Percentiles rank a stretch among this genome's conserved stretches.
These are phyloP conservation scores for Sistotremastrum niveocremeum DNA, from an alignment of 768 basidiomycete species.

Conservation along the genomic window DNA sequence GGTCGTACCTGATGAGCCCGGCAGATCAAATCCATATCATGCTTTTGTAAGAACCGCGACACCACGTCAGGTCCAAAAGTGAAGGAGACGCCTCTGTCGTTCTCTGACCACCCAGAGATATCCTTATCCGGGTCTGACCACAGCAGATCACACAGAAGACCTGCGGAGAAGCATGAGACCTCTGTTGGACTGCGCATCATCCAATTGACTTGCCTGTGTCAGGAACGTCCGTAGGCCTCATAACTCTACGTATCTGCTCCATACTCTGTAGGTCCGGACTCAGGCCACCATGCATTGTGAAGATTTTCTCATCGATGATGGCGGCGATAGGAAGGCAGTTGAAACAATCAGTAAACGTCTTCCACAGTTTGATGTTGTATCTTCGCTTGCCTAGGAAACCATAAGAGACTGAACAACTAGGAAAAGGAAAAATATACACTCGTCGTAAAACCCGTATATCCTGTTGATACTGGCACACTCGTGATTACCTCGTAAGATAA, in stretches of 20 bases:
- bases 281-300: slow-evolving; percentile 97
- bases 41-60: slow-evolving; percentile 95
- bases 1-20: slow-evolving; percentile 84
- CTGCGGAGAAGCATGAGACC: slow-evolving; percentile 23
- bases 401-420: slow-evolving; percentile 1
- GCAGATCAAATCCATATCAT: slow-evolving; percentile 99
- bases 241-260: slow-evolving; percentile 98
- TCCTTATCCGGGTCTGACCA: slow-evolving; percentile 99
- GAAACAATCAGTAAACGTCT: slow-evolving; percentile 99
- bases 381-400: slow-evolving; percentile 78
- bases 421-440: slow-evolving; percentile 54
- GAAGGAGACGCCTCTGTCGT: slow-evolving; percentile 97
- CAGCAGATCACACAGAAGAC: slow-evolving; percentile 87
- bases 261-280: slow-evolving; percentile 97
- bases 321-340: slow-evolving; percentile 98
- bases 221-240: slow-evolving; percentile 98
- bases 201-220: slow-evolving; percentile 64
- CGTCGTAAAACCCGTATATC: slow-evolving; percentile 99
- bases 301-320: slow-evolving; percentile 99
- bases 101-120: slow-evolving; percentile 98
- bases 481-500: slow-evolving; percentile 97
- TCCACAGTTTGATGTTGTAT: slow-evolving; percentile 99
- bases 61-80: slow-evolving; percentile 99
- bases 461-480: slow-evolving; percentile 99
- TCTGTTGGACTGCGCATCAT: not conserved